Percentiles rank a stretch among this genome's conserved stretches.
Evolutionary conservation across 2,329 filamentous ascomycete species (phyloP).

Genomic region (Verticillium longisporum): DNA sequence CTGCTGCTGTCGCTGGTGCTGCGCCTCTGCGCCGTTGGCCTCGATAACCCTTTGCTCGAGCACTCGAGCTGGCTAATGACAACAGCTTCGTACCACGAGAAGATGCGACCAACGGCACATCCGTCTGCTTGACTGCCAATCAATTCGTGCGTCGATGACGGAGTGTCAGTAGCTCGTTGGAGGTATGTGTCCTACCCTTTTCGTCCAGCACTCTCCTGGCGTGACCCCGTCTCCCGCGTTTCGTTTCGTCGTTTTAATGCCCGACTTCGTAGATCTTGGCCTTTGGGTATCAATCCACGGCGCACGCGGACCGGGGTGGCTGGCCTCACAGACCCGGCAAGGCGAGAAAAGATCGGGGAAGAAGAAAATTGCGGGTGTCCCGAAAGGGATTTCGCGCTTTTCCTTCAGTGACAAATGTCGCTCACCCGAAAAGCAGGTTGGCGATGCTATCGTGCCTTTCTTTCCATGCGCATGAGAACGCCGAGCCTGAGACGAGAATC

Average conservation of each 20-base stretch:
- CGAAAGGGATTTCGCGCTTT: slow-evolving; percentile 3
- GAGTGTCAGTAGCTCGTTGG: background rate
- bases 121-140: background rate
- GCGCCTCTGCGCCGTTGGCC: background rate
- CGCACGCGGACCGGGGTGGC: background rate
- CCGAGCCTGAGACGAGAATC: background rate
- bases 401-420: background rate
- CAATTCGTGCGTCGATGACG: background rate
- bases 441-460: slow-evolving; percentile 1
- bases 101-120: background rate
- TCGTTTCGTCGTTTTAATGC: background rate
- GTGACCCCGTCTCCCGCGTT: background rate
- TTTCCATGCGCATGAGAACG: slow-evolving; percentile 5
- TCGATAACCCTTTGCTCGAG: background rate
- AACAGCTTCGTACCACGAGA: background rate
- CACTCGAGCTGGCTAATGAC: background rate
- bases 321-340: background rate
- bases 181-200: background rate
- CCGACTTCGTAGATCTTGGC: background rate
- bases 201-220: background rate
- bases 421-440: slow-evolving; percentile 1
- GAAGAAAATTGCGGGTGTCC: slow-evolving; percentile 1
- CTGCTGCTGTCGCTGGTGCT: background rate
- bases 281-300: background rate
- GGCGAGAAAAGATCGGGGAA: slow-evolving; percentile 8